Conservation (phyloP, 2,329 filamentous ascomycete genomes). For the Cryphonectria parasitica region DNA sequence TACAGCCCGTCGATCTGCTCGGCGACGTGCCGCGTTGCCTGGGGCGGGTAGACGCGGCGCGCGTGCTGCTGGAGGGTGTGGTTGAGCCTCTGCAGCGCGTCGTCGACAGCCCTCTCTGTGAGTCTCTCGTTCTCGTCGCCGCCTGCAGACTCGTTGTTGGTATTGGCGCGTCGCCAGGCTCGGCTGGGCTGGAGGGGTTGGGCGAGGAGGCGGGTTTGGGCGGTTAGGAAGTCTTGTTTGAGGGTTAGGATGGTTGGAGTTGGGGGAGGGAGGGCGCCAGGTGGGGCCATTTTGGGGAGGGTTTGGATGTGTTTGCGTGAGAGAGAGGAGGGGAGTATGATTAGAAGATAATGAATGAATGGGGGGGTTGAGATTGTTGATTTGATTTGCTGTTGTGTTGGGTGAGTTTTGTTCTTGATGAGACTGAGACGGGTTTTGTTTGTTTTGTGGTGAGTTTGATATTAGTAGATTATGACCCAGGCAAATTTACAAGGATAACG, state of each 20-base stretch:
- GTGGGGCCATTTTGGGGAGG: background rate
- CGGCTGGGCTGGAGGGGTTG: conserved; percentile 61
- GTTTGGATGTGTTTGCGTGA: background rate
- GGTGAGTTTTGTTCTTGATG: background rate
- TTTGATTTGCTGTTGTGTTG: background rate
- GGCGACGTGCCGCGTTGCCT: conserved; percentile 71
- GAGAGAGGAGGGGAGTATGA: no score
- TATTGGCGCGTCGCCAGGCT: conserved; percentile 55
- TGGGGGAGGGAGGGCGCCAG: background rate
- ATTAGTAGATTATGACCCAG: background rate
- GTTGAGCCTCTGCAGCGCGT: conserved; percentile 63
- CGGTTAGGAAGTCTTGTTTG: conserved; percentile 66
- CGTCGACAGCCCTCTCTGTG: conserved; percentile 56
- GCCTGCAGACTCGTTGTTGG: conserved; percentile 48
- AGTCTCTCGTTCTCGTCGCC: conserved; percentile 39
- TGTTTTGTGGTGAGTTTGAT: background rate
- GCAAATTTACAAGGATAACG: background rate
- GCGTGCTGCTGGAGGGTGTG: conserved; percentile 66
- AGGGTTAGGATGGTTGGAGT: conserved; percentile 63
- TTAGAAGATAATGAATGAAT: no score
- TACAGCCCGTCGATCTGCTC: conserved; percentile 74
- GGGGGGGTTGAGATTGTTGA: background rate
- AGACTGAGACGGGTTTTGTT: background rate
- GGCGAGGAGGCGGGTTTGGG: conserved; percentile 66
- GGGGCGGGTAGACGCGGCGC: conserved; percentile 67